Percentiles rank a stretch among this genome's conserved stretches.
phyloP scores from a whole-genome alignment of 2,329 filamentous ascomycete genomes.

The Sphaerostilbella broomeana region DNA sequence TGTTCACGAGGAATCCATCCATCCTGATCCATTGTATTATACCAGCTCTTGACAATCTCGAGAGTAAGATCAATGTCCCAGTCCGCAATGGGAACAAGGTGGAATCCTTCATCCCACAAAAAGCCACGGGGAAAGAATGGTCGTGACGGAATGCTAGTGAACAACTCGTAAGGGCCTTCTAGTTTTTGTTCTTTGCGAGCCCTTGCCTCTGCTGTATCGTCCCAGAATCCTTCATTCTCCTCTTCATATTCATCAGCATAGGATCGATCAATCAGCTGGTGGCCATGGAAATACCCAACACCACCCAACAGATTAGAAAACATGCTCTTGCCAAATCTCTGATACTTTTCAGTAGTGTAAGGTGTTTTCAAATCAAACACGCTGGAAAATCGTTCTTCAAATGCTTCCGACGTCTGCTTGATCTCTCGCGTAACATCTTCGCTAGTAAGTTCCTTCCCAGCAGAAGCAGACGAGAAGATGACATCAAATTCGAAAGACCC shows the following conservation, averaged over 20 bases:
- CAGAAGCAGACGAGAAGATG: slow-evolving; percentile 75
- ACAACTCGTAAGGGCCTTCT: slow-evolving; percentile 82
- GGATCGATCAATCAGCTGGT: slow-evolving; percentile 82
- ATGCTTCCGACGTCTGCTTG: slow-evolving; percentile 56
- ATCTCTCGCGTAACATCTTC: slow-evolving; percentile 67
- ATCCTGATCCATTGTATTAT: slow-evolving; percentile 90
- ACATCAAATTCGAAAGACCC: slow-evolving; percentile 91
- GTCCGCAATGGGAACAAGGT: slow-evolving; percentile 82
- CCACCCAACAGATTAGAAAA: slow-evolving; percentile 92
- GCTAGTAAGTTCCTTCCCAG: slow-evolving; percentile 45
- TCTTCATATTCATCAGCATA: slow-evolving; percentile 92
- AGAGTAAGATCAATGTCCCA: slow-evolving; percentile 87
- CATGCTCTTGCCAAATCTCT: slow-evolving; percentile 77
- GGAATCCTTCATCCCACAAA: slow-evolving; percentile 97
- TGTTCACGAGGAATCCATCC: slow-evolving; percentile 97
- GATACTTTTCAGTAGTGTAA: slow-evolving; percentile 66
- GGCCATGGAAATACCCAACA: slow-evolving; percentile 90
- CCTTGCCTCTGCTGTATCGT: slow-evolving; percentile 77
- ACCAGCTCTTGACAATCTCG: slow-evolving; percentile 92
- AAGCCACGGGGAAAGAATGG: slow-evolving; percentile 97
- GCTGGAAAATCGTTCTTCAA: slow-evolving; percentile 66
- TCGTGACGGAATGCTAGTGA: slow-evolving; percentile 83
- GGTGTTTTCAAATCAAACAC: slow-evolving; percentile 64
- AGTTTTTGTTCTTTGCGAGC: slow-evolving; percentile 58
- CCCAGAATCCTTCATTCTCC: slow-evolving; percentile 92